Evolutionary conservation across 129 eudicot species (phyloP).

Genomic region (Apium graveolens): DNA sequence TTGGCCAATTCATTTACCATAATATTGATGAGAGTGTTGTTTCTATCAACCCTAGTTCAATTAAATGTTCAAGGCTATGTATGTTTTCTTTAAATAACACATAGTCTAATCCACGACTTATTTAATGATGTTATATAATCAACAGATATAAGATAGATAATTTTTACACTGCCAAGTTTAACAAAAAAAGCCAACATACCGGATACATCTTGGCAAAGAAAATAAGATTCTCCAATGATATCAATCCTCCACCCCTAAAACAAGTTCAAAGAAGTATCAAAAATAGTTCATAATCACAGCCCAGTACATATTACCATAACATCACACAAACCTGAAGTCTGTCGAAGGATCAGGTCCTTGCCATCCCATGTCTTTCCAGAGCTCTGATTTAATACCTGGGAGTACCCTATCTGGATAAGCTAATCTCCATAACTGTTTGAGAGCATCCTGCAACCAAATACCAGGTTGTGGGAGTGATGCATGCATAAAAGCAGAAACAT

Average conservation of each 20-base stretch:
- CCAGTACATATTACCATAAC: neutral
- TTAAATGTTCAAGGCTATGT: neutral
- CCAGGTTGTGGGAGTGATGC: neutral
- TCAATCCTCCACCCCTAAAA: conserved; percentile 92
- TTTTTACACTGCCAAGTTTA: neutral
- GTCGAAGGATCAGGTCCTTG: conserved; percentile 98
- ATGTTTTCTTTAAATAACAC: neutral
- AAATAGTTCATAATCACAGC: conserved; percentile 2
- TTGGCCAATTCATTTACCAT: neutral
- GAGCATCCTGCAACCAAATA: conserved; percentile 69
- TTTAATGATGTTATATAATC: neutral
- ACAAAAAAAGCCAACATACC: conserved; percentile 40
- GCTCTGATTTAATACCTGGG: conserved; percentile 86
- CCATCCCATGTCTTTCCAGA: conserved; percentile 99
- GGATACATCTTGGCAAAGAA: conserved; percentile 79
- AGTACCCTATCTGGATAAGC: conserved; percentile 79
- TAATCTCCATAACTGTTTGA: conserved; percentile 68
- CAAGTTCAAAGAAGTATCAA: conserved; percentile 13
- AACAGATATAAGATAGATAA: neutral
- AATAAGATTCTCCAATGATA: conserved; percentile 88
- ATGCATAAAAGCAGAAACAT: neutral
- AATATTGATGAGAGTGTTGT: neutral
- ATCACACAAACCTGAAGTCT: conserved; percentile 63
- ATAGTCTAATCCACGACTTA: neutral
- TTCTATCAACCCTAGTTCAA: neutral